These are phyloP conservation scores for Hypericum androsaemum DNA, from an alignment of 345 rosid genomes.

Conservation along the genomic window DNA sequence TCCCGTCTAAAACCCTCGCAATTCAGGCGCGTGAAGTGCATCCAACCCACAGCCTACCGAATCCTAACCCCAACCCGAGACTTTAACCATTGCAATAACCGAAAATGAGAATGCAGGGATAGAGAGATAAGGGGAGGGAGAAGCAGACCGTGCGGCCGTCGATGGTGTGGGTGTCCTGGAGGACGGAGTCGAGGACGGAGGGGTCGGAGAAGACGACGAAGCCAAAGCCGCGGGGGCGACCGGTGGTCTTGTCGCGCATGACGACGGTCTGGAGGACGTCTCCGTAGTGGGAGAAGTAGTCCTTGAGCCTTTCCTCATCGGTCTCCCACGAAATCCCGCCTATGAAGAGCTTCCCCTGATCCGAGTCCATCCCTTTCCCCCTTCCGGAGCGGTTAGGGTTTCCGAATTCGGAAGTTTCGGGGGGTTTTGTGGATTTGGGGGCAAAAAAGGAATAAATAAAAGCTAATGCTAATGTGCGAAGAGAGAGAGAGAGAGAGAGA, in stretches of 20 bases:
- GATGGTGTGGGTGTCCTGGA: constrained; percentile 60
- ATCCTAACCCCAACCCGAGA: too few species aligned
- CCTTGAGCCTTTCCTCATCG: constrained; percentile 51
- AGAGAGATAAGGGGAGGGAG: background rate
- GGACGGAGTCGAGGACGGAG: constrained; percentile 51
- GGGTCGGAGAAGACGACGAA: constrained; percentile 80
- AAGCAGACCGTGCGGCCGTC: constrained; percentile 69
- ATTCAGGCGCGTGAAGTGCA: too few species aligned
- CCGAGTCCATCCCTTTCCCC: constrained; percentile 50
- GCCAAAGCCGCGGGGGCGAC: constrained; percentile 76
- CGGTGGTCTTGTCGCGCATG: constrained; percentile 65
- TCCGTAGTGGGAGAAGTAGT: constrained; percentile 59
- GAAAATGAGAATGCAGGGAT: background rate
- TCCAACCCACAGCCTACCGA: too few species aligned
- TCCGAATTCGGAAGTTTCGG: background rate
- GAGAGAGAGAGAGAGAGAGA: background rate
- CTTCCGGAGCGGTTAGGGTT: background rate
- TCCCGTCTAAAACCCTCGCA: too few species aligned
- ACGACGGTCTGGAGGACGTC: constrained; percentile 59
- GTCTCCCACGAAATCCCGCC: constrained; percentile 98
- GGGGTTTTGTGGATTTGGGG: too few species aligned
- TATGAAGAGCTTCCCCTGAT: constrained; percentile 83
- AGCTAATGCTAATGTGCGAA: too few species aligned
- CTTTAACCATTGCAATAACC: background rate
- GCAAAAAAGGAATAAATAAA: too few species aligned